Evolutionary conservation across 2,329 filamentous ascomycete species (phyloP).

Genomic region (Dactylella cylindrospora): DNA sequence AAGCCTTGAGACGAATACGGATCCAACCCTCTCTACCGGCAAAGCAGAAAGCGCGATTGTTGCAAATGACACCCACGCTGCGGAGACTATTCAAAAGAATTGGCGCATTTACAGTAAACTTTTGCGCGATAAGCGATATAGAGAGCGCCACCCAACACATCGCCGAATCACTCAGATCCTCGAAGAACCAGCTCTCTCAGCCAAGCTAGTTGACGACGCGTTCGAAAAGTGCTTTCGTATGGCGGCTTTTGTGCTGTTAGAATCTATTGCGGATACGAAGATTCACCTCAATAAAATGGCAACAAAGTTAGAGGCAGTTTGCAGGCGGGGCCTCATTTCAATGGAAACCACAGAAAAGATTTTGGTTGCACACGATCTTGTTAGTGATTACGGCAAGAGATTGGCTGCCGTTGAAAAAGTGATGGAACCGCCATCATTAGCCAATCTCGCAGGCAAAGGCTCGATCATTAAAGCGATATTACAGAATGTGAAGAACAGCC

Average conservation of each 20-base stretch:
- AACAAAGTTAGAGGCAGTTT: too few species aligned
- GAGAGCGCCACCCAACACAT: neutral
- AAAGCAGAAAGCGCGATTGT: neutral
- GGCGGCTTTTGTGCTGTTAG: neutral
- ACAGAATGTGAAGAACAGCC: too few species aligned
- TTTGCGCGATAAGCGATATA: neutral
- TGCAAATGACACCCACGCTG: neutral
- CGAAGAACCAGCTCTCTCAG: neutral
- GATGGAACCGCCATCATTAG: too few species aligned
- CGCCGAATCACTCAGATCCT: constrained; percentile 2
- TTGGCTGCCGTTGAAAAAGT: too few species aligned
- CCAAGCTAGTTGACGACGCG: neutral
- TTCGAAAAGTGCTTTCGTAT: neutral
- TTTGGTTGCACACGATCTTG: too few species aligned
- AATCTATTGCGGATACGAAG: neutral
- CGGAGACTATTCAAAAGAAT: neutral
- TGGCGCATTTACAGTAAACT: neutral
- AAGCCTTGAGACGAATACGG: neutral
- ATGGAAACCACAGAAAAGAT: too few species aligned
- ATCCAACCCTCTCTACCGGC: neutral
- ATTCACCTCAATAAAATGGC: neutral
- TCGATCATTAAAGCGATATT: too few species aligned
- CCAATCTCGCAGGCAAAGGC: too few species aligned
- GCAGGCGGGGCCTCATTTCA: too few species aligned
- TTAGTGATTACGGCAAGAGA: too few species aligned